Percentiles rank a stretch among this genome's conserved stretches.
These are phyloP conservation scores for Colletotrichum tabaci DNA, from an alignment of 2,329 filamentous ascomycete genomes.

Conservation along the genomic window DNA sequence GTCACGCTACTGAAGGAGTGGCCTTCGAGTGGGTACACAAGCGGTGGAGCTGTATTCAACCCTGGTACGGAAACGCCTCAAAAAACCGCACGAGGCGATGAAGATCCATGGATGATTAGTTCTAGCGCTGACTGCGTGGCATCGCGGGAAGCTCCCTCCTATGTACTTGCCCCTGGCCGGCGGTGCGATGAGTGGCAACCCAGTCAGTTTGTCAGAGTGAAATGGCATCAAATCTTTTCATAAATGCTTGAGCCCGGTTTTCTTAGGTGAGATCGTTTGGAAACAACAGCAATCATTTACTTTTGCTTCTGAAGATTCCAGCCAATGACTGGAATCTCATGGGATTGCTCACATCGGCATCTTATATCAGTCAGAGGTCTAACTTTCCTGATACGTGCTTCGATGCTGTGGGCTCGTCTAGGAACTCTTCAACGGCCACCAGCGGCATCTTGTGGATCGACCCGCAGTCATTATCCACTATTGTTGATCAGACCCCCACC, in stretches of 20 bases:
- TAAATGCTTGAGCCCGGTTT: too few species aligned
- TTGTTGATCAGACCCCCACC: too few species aligned
- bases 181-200: not conserved
- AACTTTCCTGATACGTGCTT: not conserved
- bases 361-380: not conserved
- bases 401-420: constrained; percentile 13
- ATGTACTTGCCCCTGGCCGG: not conserved
- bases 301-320: not conserved
- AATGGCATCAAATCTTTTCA: too few species aligned
- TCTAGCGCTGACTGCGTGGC: constrained; percentile 13
- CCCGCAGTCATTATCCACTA: constrained; percentile 12
- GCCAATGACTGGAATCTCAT: not conserved
- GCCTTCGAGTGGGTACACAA: constrained; percentile 13
- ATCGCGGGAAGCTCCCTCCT: not conserved
- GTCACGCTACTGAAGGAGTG: not conserved
- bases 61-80: constrained; percentile 15
- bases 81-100: not conserved
- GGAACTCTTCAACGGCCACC: constrained; percentile 15
- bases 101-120: constrained; percentile 21
- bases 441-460: constrained; percentile 18
- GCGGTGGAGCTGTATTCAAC: constrained; percentile 15
- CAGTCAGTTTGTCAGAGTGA: too few species aligned
- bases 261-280: too few species aligned
- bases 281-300: too few species aligned
- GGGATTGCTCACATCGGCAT: not conserved